Evolutionary conservation across 495 filamentous ascomycete species (phyloP), one percentile per base, ranked within the genome.

Genomic region (Trichocladium antarcticum): DNA sequence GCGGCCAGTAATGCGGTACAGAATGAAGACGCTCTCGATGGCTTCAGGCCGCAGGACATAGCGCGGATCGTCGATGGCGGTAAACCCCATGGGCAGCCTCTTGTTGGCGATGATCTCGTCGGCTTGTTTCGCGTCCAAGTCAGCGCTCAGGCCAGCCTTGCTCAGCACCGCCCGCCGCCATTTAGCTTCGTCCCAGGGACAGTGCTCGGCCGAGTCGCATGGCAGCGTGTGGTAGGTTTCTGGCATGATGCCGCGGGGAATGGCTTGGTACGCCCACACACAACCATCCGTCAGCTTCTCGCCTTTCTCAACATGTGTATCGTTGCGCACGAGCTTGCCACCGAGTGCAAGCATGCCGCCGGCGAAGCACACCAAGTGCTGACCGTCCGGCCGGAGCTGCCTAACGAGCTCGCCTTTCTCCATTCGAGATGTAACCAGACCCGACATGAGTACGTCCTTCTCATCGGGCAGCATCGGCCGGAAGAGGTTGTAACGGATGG

Each of bases 311-410:
- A 93, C 60, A 59, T 95, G 84, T 5, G 73, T 71, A 6, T 77
- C 68, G 35, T 81, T 74, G 15, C 74, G 67, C 47, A 89, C 80
- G 1, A 85, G 68, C 61, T 79, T 82, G 35, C 84, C 82, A 17
- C 85, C 89, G 16, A 95, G 64, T 9, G 79, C 85, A 37, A 89
- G 76, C 85, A 93, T 90, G 17, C 85, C 88, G 12, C 88, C 88
- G 1, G 76, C 76, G 56, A 92, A 95, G 63, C 88, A 95, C 7
- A 53, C 58, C 1, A 72, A 55, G 45, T 72, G 69, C 39, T 70
- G 66, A 7, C 55, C 60, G 19, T 67, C 55, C 1, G 57, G 61
- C 19, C 50, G 73, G 34, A 82, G 72, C 29, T 50, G 50, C 20
- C 49, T 51, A 21, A 71, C 74, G 61, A 74, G 84, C 42, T 85